phyloP scores from a whole-genome alignment of 75 land plant species.

The Pinus taeda region DNA sequence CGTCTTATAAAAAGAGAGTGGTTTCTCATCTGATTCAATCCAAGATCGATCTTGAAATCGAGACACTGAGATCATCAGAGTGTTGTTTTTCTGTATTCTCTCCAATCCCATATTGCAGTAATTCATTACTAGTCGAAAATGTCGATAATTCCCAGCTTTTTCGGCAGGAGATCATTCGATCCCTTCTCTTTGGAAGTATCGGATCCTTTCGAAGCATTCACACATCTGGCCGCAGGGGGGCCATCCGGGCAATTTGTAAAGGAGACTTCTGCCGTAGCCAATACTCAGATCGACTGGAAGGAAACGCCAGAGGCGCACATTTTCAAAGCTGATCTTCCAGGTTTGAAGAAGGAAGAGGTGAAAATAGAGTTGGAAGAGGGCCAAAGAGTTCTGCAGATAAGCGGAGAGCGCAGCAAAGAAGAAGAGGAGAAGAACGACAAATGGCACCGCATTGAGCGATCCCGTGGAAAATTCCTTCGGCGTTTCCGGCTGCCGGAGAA shows the following conservation, averaged over 20 bases:
- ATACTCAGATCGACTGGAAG: conserved; percentile 38
- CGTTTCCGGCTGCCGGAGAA: conserved; percentile 37
- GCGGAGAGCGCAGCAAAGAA: conserved; percentile 26
- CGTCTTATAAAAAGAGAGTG: too few relatives aligned
- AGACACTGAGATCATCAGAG: too few relatives aligned
- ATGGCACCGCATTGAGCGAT: conserved; percentile 33
- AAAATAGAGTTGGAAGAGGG: conserved; percentile 34
- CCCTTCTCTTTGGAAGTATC: conserved; percentile 26
- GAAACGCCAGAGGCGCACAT: conserved; percentile 48
- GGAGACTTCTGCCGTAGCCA: conserved; percentile 25
- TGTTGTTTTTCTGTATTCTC: too few relatives aligned
- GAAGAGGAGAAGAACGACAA: conserved; percentile 15
- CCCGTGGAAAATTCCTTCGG: conserved; percentile 27
- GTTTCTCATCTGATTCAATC: too few relatives aligned
- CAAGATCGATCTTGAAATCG: too few relatives aligned
- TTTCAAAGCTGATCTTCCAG: conserved; percentile 50
- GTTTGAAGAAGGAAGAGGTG: conserved; percentile 17
- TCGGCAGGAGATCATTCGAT: conserved; percentile 18
- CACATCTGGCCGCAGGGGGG: neutral
- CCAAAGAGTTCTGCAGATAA: conserved; percentile 28
- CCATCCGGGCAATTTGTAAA: conserved; percentile 8
- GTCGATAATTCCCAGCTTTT: conserved; percentile 14
- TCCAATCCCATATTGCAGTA: too few relatives aligned
- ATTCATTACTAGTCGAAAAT: too few relatives aligned
- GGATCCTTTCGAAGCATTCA: conserved; percentile 37